These are phyloP conservation scores for Cucurbita ficifolia DNA, from an alignment of 306 rosid species.

Conservation along the genomic window DNA sequence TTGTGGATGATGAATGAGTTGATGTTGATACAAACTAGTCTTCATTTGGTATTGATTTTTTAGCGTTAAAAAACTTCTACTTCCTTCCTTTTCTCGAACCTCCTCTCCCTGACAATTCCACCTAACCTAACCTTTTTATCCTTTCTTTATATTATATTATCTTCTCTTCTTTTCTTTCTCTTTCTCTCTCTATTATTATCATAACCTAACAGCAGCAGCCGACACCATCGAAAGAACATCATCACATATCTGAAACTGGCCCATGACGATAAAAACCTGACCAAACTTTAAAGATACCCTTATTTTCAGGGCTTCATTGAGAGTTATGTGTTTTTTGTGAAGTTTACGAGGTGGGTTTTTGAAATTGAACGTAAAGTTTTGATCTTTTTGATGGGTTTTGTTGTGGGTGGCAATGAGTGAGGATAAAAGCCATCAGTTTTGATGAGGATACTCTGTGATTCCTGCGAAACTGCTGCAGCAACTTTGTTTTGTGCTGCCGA, in stretches of 20 bases:
- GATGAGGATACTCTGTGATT: slow-evolving; percentile 97
- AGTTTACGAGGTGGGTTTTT: not conserved
- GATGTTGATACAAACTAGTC: too few species aligned
- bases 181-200: not conserved
- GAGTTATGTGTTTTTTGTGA: not conserved
- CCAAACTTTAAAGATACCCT: not conserved
- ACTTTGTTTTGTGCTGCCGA: slow-evolving; percentile 96
- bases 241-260: not conserved
- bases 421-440: slow-evolving; percentile 12
- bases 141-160: not conserved
- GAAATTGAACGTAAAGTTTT: not conserved
- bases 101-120: not conserved
- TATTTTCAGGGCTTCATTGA: not conserved
- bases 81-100: not conserved
- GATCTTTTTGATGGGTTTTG: slow-evolving; percentile 13
- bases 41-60: too few species aligned
- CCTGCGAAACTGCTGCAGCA: slow-evolving; percentile 95
- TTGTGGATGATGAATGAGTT: too few species aligned
- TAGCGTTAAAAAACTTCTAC: too few species aligned
- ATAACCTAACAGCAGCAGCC: not conserved
- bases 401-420: slow-evolving; percentile 49
- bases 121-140: not conserved
- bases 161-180: not conserved
- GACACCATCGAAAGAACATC: not conserved
- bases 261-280: not conserved